Evolutionary conservation across 352 stramenopile species (phyloP).

Genomic region (Phytophthora megakarya): DNA sequence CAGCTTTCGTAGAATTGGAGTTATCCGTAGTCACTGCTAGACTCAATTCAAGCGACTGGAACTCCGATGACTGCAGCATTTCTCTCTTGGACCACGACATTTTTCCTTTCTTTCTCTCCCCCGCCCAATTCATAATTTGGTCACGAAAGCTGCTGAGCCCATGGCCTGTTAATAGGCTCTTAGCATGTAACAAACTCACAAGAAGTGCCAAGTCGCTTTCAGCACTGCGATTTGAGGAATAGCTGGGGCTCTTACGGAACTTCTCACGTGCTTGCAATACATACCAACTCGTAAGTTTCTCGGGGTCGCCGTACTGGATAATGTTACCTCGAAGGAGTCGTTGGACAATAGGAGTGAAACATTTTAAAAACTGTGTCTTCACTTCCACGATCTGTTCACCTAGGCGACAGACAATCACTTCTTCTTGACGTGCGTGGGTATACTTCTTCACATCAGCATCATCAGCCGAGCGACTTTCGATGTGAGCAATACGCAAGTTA

Average conservation of each 20-base stretch:
- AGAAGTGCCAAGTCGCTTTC: constrained; percentile 82
- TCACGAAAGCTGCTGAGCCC: constrained; percentile 77
- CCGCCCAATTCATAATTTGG: constrained; percentile 63
- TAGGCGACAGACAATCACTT: constrained; percentile 80
- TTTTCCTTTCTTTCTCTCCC: constrained; percentile 54
- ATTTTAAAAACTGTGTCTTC: constrained; percentile 65
- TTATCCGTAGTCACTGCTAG: constrained; percentile 30
- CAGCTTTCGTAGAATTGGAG: constrained; percentile 21
- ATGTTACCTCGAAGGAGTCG: constrained; percentile 60
- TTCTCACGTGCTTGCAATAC: constrained; percentile 77
- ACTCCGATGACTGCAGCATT: constrained; percentile 73
- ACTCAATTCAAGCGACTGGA: constrained; percentile 60
- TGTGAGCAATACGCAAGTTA: constrained; percentile 94
- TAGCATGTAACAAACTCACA: constrained; percentile 74
- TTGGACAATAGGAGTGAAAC: constrained; percentile 68
- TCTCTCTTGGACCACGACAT: constrained; percentile 85
- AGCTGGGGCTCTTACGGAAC: constrained; percentile 71
- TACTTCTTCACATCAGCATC: constrained; percentile 94
- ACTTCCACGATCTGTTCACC: constrained; percentile 64
- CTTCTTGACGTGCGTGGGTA: constrained; percentile 81
- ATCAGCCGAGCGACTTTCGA: constrained; percentile 95
- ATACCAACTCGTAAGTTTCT: constrained; percentile 80
- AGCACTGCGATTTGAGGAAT: constrained; percentile 66
- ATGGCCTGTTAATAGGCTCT: constrained; percentile 79
- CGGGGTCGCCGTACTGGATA: constrained; percentile 70